These are phyloP conservation scores for Thymus quinquecostatus DNA, from an alignment of 257 asterid species.

Conservation along the genomic window DNA sequence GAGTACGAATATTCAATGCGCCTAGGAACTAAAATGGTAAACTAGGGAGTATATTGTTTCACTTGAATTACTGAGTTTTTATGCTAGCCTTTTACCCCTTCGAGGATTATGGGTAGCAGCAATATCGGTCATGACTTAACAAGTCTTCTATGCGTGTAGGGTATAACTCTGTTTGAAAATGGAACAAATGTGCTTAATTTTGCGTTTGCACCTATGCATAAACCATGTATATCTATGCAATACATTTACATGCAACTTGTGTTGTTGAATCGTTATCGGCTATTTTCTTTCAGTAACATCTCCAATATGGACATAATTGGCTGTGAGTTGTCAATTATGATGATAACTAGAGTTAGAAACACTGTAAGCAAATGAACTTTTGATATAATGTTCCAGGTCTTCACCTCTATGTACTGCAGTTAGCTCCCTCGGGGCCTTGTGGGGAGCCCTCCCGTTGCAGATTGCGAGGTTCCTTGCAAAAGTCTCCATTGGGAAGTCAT, in stretches of 20 bases:
- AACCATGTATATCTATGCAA: neutral
- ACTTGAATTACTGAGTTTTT: neutral
- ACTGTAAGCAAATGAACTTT: neutral
- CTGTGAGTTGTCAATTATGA: neutral
- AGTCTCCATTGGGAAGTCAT: conserved; percentile 57
- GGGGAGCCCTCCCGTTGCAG: conserved; percentile 63
- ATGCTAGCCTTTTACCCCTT: neutral
- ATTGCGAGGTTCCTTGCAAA: conserved; percentile 53
- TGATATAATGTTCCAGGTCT: conserved; percentile 49
- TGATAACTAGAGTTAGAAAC: neutral
- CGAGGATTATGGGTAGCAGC: neutral
- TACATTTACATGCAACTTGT: neutral
- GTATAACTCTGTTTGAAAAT: neutral
- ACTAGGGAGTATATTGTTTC: neutral
- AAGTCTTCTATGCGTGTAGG: neutral
- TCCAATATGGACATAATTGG: neutral
- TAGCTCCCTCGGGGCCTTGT: conserved; percentile 62
- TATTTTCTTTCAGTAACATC: neutral
- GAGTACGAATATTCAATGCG: neutral
- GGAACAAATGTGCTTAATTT: neutral
- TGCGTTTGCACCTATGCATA: neutral
- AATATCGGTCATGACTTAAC: neutral
- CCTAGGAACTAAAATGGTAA: neutral
- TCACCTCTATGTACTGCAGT: conserved; percentile 45
- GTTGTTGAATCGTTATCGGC: conserved; percentile 3